Evolutionary conservation across 768 basidiomycete species (phyloP), one percentile per base, ranked within the genome.

Genomic region (Collybiopsis confluens): DNA sequence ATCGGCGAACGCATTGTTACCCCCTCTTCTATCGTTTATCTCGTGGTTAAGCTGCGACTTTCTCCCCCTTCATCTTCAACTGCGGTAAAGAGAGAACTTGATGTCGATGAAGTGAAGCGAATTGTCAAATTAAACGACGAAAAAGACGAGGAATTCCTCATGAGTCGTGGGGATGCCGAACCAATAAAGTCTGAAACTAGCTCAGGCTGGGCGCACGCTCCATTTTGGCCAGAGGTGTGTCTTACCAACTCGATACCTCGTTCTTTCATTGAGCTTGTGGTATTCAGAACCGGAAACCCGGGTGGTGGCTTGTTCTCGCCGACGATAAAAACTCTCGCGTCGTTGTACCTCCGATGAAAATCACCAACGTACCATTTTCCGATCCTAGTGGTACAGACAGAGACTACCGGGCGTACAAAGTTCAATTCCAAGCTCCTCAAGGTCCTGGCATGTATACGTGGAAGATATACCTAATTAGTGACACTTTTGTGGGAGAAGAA

Each of bases 401-500:
- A 43, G 81, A 88, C 63, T 89, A 87, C 66, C 82, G 93, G 52
- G 78, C 85, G 16, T 95, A 92, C 77, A 92, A 91, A 69, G 72
- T 97, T 41, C 91, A 92, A 65, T 98, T 98, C 81, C 95, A 97
- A 66, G 94, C 92, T 3, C 97, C 97, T 5, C 88, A 86, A 21
- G 82, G 80, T 45, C 78, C 85, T 2, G 94, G 92, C 16, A 63
- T 88, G 43, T 92, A 94, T 68, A 88, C 89, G 8, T 98, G 97
- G 88, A 92, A 88, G 59, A 77, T 91, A 1, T 85, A 87, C 62
- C 71, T 96, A 38, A 73, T 92, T 56, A 92, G 90, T 67, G 96
- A 98, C 69, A 92, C 92, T 0, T 89, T 88, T 62, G 79, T 95
- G 8, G 92, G 91, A 5, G 89, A 88, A 57, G 93, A 96, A 61